phyloP scores from a whole-genome alignment of 2,329 filamentous ascomycete genomes.

The Pseudogymnoascus sp. region DNA sequence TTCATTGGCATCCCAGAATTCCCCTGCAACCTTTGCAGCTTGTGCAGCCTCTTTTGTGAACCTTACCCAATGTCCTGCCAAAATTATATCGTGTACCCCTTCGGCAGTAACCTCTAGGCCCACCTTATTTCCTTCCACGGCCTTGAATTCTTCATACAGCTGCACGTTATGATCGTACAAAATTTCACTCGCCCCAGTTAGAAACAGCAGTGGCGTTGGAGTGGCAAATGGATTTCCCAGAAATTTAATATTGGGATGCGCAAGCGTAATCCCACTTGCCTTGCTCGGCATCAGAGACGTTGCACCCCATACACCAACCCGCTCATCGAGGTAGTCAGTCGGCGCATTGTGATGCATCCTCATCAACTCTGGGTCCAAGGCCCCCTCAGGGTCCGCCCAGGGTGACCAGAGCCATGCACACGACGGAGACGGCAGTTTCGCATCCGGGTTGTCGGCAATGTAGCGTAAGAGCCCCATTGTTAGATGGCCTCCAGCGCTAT shows the following conservation, averaged over 20 bases:
- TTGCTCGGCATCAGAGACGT: slow-evolving; percentile 24
- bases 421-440: slow-evolving; percentile 28
- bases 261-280: slow-evolving; percentile 17
- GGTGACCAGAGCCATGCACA: slow-evolving; percentile 36
- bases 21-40: slow-evolving; percentile 9
- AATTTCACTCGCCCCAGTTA: slow-evolving; percentile 33
- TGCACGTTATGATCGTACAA: slow-evolving; percentile 32
- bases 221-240: slow-evolving; percentile 32
- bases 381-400: slow-evolving; percentile 31
- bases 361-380: slow-evolving; percentile 21
- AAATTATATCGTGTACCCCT: slow-evolving; percentile 38
- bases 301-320: slow-evolving; percentile 36
- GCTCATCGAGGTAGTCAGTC: slow-evolving; percentile 34
- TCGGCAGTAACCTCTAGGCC: slow-evolving; percentile 32
- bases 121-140: slow-evolving; percentile 32
- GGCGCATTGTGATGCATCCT: slow-evolving; percentile 14
- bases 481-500: slow-evolving; percentile 42
- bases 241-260: slow-evolving; percentile 32
- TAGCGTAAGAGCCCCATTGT: slow-evolving; percentile 38
- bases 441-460: slow-evolving; percentile 29
- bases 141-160: slow-evolving; percentile 31
- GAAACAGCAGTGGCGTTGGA: slow-evolving; percentile 33
- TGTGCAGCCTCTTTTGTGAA: slow-evolving; percentile 31
- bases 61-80: slow-evolving; percentile 32
- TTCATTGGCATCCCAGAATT: slow-evolving; percentile 7